phyloP scores from a whole-genome alignment of 2,329 filamentous ascomycete species.

The Curvularia hawaiiensis region DNA sequence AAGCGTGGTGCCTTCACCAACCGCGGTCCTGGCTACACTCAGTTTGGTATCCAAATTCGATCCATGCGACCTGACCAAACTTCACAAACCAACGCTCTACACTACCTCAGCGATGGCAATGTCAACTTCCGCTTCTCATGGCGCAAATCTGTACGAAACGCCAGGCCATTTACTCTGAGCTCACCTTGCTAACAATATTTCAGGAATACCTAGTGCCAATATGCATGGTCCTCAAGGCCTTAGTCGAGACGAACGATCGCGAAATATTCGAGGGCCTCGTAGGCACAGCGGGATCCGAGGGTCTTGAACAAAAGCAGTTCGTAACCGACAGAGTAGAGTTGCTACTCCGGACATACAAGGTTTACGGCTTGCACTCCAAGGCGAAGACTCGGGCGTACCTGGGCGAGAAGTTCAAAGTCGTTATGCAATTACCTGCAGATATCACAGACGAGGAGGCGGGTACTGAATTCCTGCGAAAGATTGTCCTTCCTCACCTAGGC shows the following conservation, averaged over 20 bases:
- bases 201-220: constrained; percentile 89
- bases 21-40: constrained; percentile 85
- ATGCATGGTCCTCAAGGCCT: constrained; percentile 94
- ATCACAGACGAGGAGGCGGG: constrained; percentile 89
- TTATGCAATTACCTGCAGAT: constrained; percentile 81
- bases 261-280: constrained; percentile 96
- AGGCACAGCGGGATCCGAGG: constrained; percentile 75
- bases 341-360: constrained; percentile 89
- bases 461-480: constrained; percentile 85
- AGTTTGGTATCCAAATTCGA: constrained; percentile 87
- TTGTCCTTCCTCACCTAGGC: constrained; percentile 91
- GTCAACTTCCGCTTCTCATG: constrained; percentile 97
- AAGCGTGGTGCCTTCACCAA: constrained; percentile 87
- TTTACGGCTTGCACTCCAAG: constrained; percentile 81
- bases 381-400: constrained; percentile 83
- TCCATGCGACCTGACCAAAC: constrained; percentile 97
- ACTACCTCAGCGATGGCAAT: constrained; percentile 95
- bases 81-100: constrained; percentile 94
- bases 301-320: constrained; percentile 82
- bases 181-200: not conserved
- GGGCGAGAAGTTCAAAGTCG: constrained; percentile 87
- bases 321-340: constrained; percentile 93
- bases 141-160: constrained; percentile 70
- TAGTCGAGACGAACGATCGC: constrained; percentile 93
- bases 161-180: not conserved